These are phyloP conservation scores for Saccharum hybrid DNA, from an alignment of 202 grass and related monocot species.

Conservation along the genomic window DNA sequence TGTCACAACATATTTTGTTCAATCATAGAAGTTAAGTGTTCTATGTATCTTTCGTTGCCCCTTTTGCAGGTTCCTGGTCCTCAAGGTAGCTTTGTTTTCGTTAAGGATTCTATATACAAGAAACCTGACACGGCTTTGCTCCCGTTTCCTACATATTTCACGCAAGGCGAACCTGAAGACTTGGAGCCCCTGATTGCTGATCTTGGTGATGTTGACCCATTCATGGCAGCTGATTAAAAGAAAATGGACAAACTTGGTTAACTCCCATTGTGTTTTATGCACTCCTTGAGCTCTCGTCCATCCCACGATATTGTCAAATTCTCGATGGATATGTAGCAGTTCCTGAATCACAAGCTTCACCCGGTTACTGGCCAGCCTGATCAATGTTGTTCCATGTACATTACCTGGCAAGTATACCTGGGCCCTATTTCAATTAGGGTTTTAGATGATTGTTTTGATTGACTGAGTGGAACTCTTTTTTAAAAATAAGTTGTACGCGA, in stretches of 20 bases:
- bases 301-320: conserved; percentile 38
- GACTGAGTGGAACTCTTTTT: conserved; percentile 38
- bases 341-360: conserved; percentile 35
- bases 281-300: conserved; percentile 29
- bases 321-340: conserved; percentile 43
- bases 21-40: conserved; percentile 24
- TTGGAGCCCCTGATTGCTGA: conserved; percentile 66
- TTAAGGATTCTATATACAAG: conserved; percentile 93
- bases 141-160: conserved; percentile 91
- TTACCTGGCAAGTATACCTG: conserved; percentile 48
- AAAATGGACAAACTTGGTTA: conserved; percentile 3
- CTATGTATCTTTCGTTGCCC: conserved; percentile 7
- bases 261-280: conserved; percentile 18
- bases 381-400: conserved; percentile 58
- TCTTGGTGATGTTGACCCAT: conserved; percentile 85
- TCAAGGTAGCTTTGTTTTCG: conserved; percentile 92
- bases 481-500: conserved; percentile 52
- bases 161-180: conserved; percentile 57
- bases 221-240: conserved; percentile 83
- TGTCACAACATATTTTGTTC: not conserved
- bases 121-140: conserved; percentile 73
- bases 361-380: conserved; percentile 43
- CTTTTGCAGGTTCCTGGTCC: conserved; percentile 82
- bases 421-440: conserved; percentile 39
- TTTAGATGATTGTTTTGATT: conserved; percentile 53